A percentile compares a stretch with the other conserved stretches of the same genome.
Conservation (phyloP, 352 stramenopile genomes). For the Hyaloperonospora arabidopsidis region DNA sequence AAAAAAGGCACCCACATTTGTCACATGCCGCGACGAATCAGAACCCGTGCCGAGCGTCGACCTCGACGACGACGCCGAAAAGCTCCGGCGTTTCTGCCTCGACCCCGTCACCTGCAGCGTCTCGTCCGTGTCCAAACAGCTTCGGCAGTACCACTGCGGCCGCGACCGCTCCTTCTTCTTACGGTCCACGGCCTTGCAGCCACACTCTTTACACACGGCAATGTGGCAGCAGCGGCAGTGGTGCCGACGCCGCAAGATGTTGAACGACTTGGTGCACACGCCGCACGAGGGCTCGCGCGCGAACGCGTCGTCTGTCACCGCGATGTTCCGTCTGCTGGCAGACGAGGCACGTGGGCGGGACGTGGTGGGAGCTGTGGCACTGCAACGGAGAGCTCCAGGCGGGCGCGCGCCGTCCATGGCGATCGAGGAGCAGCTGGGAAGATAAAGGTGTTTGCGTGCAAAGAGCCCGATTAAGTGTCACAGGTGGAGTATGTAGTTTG, state of each 20-base stretch:
- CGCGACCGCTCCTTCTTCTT: constrained; percentile 42
- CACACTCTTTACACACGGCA: constrained; percentile 79
- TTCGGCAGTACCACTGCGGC: constrained; percentile 74
- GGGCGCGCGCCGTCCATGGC: too few species aligned
- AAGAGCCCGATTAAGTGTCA: too few species aligned
- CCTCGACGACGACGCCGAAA: constrained; percentile 33
- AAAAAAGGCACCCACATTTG: constrained; percentile 32
- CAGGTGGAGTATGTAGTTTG: too few species aligned
- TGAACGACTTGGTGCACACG: constrained; percentile 73
- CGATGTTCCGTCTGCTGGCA: constrained; percentile 31
- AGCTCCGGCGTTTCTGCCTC: constrained; percentile 50
- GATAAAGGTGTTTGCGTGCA: too few species aligned
- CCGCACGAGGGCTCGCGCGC: constrained; percentile 65
- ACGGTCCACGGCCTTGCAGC: constrained; percentile 64
- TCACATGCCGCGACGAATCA: constrained; percentile 30
- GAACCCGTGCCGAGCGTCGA: constrained; percentile 6
- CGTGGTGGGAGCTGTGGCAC: constrained; percentile 9
- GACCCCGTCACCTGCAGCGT: constrained; percentile 58
- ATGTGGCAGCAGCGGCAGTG: constrained; percentile 81
- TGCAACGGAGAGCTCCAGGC: not conserved
- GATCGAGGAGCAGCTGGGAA: too few species aligned
- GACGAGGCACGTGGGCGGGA: constrained; percentile 25
- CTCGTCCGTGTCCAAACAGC: constrained; percentile 58
- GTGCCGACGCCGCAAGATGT: constrained; percentile 71
- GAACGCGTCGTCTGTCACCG: constrained; percentile 46